phyloP scores from a whole-genome alignment of 768 basidiomycete species.

The Ephemerocybe angulata region DNA sequence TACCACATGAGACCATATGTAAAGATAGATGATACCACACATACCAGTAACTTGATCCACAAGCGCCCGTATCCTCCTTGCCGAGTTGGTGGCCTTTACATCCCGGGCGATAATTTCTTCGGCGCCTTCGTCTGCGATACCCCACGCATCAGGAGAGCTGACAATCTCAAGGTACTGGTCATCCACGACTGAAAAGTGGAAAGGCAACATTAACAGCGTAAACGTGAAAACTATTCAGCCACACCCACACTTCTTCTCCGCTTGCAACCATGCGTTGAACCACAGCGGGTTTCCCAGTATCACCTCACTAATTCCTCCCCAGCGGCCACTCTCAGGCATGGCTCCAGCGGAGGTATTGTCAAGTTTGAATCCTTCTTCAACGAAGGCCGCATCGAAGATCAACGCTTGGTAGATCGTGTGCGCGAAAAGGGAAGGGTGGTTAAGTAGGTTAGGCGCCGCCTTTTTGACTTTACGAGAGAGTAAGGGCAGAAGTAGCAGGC shows the following conservation, averaged over 20 bases:
- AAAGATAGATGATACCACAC: conserved; percentile 11
- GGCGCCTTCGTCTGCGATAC: conserved; percentile 58
- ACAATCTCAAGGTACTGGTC: conserved; percentile 85
- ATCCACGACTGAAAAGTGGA: conserved; percentile 65
- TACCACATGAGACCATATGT: not conserved
- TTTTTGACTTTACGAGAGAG: conserved; percentile 71
- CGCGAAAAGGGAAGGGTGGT: conserved; percentile 81
- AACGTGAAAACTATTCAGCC: not conserved
- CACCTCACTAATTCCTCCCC: conserved; percentile 79
- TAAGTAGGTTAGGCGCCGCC: conserved; percentile 68
- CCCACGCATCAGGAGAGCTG: conserved; percentile 80
- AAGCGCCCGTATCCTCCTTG: conserved; percentile 77
- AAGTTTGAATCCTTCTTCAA: conserved; percentile 69
- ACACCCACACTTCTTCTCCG: conserved; percentile 81
- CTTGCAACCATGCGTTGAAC: conserved; percentile 89
- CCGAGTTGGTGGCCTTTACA: conserved; percentile 74
- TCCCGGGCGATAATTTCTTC: conserved; percentile 37
- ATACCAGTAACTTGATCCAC: conserved; percentile 89
- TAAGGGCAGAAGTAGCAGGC: conserved; percentile 69
- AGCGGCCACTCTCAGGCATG: conserved; percentile 33
- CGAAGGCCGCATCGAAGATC: conserved; percentile 76
- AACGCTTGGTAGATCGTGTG: conserved; percentile 95
- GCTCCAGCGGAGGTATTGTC: conserved; percentile 45
- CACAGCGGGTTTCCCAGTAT: conserved; percentile 82
- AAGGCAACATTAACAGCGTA: not conserved